Percentiles rank a stretch among this genome's conserved stretches.
Evolutionary conservation across 192 early-diverging fungal genomes (phyloP).

Genomic region (Gonapodya prolifera): DNA sequence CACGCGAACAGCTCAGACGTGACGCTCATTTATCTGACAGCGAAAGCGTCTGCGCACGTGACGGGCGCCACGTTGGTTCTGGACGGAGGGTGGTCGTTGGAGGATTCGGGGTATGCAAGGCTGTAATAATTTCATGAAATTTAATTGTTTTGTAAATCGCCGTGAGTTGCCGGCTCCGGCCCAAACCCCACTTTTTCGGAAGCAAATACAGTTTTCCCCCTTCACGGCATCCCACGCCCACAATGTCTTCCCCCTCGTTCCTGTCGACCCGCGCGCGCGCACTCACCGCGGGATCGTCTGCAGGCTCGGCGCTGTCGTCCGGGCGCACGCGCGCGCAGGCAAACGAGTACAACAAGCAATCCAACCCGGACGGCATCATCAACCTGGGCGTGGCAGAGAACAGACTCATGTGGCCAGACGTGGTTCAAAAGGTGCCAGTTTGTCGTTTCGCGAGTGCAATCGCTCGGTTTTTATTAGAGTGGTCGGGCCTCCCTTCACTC

Average conservation of each 20-base stretch:
- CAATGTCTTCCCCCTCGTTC: no score
- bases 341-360: not conserved
- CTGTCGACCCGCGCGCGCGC: no score
- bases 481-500: not conserved
- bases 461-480: not conserved
- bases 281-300: not conserved
- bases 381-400: conserved; percentile 77
- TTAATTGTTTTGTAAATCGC: no score
- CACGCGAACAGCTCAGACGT: not conserved
- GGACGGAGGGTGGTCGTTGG: not conserved
- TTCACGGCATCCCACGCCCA: no score
- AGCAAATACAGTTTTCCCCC: no score
- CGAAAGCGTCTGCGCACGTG: not conserved
- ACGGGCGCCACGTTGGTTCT: not conserved
- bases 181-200: no score
- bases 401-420: conserved; percentile 35
- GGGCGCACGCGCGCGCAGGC: not conserved
- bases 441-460: not conserved
- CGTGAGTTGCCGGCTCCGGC: no score
- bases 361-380: conserved; percentile 58
- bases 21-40: no score
- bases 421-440: conserved; percentile 45
- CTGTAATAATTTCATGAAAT: not conserved
- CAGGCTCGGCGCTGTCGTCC: not conserved
- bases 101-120: not conserved